Percentiles rank a stretch among this genome's conserved stretches.
phyloP scores from a whole-genome alignment of 2,329 filamentous ascomycete species.

The Colletotrichum limetticola region DNA sequence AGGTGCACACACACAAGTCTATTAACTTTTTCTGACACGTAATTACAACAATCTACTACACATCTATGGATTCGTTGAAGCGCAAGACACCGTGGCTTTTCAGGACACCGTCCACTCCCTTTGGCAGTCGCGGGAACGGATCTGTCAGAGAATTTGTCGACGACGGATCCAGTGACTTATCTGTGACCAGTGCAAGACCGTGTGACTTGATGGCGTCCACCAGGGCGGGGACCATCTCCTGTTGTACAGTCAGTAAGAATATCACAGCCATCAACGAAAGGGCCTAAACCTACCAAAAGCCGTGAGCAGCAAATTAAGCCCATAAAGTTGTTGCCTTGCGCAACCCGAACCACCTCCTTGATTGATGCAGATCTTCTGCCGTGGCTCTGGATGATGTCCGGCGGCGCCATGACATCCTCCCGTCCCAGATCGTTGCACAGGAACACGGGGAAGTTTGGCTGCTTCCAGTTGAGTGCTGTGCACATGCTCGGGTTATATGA shows the following conservation, averaged over 20 bases:
- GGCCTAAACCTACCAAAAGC: constrained; percentile 74
- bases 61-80: constrained; percentile 92
- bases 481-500: constrained; percentile 92
- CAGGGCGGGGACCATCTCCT: constrained; percentile 94
- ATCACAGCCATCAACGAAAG: neutral
- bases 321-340: constrained; percentile 98
- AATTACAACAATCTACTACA: constrained; percentile 50
- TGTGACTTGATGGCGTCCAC: constrained; percentile 95
- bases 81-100: constrained; percentile 87
- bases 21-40: constrained; percentile 11
- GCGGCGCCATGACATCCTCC: constrained; percentile 57
- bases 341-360: constrained; percentile 93
- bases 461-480: constrained; percentile 98
- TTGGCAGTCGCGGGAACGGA: constrained; percentile 72
- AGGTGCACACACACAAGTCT: constrained; percentile 16
- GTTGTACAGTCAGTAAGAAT: constrained; percentile 34
- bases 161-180: constrained; percentile 74
- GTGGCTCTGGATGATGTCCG: constrained; percentile 59
- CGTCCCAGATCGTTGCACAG: constrained; percentile 91
- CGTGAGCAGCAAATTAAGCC: constrained; percentile 90
- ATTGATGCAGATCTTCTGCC: constrained; percentile 84
- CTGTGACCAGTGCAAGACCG: constrained; percentile 89
- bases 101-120: constrained; percentile 88
- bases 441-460: constrained; percentile 97
- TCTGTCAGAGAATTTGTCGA: constrained; percentile 54